These are phyloP conservation scores for Nadsonia starkeyi-henricii DNA, from an alignment of 1,139 yeast species.

Conservation along the genomic window DNA sequence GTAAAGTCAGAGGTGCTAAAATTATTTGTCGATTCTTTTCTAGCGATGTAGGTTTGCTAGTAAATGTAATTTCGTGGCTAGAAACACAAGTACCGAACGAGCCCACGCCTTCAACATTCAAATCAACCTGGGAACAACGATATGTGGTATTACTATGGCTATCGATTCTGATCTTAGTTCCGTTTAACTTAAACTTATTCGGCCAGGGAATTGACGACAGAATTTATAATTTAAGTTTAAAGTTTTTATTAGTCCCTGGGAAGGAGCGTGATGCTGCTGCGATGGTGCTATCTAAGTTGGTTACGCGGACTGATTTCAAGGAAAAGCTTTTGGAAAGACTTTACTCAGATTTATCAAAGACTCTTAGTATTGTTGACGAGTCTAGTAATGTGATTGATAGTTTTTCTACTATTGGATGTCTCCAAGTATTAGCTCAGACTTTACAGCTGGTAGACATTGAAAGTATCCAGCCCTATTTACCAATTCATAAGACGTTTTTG, in stretches of 20 bases:
- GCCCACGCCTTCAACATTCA: background rate
- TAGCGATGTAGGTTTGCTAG: slow-evolving; percentile 41
- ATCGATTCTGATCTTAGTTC: slow-evolving; percentile 50
- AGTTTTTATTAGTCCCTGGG: slow-evolving; percentile 29
- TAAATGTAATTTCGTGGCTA: slow-evolving; percentile 12
- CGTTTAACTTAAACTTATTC: slow-evolving; percentile 44
- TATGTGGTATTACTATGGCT: slow-evolving; percentile 63
- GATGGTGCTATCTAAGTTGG: slow-evolving; percentile 27
- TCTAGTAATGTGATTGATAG: background rate
- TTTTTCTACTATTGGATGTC: slow-evolving; percentile 12
- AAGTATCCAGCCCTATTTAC: slow-evolving; percentile 6
- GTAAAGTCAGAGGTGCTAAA: slow-evolving; percentile 57
- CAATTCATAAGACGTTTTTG: slow-evolving; percentile 3
- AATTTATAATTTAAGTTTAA: slow-evolving; percentile 26
- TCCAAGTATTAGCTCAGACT: slow-evolving; percentile 11
- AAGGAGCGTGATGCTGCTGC: slow-evolving; percentile 37
- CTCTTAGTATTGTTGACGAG: background rate
- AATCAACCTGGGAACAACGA: slow-evolving; percentile 36
- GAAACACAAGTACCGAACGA: slow-evolving; percentile 8
- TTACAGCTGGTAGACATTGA: slow-evolving; percentile 9
- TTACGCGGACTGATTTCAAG: slow-evolving; percentile 27
- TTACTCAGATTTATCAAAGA: slow-evolving; percentile 1
- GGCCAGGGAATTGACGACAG: slow-evolving; percentile 23
- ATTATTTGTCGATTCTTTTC: slow-evolving; percentile 43
- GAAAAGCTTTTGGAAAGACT: slow-evolving; percentile 12